Conservation (phyloP, 2,329 filamentous ascomycete species). For the Phyllosticta citriasiana region DNA sequence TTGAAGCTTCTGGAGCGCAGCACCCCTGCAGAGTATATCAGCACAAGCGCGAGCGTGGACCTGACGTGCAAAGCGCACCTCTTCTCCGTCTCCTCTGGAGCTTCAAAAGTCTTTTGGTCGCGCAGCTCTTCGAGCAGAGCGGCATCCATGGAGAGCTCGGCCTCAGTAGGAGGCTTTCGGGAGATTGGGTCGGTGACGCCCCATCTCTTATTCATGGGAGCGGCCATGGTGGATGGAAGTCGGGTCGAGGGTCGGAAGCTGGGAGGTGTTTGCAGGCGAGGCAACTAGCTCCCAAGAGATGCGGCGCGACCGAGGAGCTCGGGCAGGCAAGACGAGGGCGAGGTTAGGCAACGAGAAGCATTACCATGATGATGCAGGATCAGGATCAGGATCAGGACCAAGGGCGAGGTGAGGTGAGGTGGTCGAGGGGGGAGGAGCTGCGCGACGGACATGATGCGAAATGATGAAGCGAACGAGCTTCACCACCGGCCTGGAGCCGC, state of each 20-base stretch:
- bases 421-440: neutral
- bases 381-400: neutral
- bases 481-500: neutral
- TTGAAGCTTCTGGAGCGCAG: conserved; percentile 33
- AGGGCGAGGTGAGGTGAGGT: neutral
- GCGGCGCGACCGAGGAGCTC: neutral
- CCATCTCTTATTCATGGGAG: conserved; percentile 32
- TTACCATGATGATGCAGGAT: neutral
- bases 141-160: conserved; percentile 68
- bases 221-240: conserved; percentile 20
- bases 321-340: neutral
- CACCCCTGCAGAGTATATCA: conserved; percentile 37
- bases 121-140: conserved; percentile 76
- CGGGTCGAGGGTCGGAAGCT: neutral
- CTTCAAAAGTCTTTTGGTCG: conserved; percentile 85
- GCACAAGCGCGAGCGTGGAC: conserved; percentile 5
- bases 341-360: neutral
- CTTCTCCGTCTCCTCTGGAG: conserved; percentile 68
- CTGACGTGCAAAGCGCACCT: conserved; percentile 43
- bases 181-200: conserved; percentile 84
- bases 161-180: conserved; percentile 60
- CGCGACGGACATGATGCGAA: neutral
- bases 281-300: neutral
- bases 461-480: neutral
- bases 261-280: neutral